Base-by-base conservation (phyloP, 1,284 basidiomycete species). In the Malassezia globosa region DNA sequence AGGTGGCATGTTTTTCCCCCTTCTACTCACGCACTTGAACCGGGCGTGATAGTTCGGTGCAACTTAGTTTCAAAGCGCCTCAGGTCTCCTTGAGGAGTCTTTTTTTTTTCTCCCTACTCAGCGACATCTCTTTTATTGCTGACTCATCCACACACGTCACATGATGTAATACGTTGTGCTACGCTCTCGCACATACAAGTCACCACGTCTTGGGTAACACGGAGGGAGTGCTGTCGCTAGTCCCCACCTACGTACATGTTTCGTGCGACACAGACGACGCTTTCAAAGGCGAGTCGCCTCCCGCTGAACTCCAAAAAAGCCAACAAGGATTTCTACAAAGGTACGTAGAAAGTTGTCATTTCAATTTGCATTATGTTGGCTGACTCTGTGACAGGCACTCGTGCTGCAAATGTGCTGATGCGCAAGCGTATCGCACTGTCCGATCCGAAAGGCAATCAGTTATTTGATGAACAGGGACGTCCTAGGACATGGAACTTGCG, bases 291-390 rank as follows among this genome's bases (percentile, higher is more conserved):
- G 38, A 61, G 61, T 34, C 58, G 68, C 14, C 52, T 71, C 31
- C 66, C 68, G 24, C 58, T 71, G 41, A 68, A 42, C 40, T 69
- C 66, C 4, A 71, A 71, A 36, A 63, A 63, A 42, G 68, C 55
- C 8, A 71, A 71, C 48, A 64, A 62, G 38, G 66, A 71, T 44
- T 71, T 69, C 47, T 71, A 66, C 61, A 71, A 71, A 47, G 68
- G 57, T 57, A n/a, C 19, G 54, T 39, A 22, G n/a, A n/a, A n/a
- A n/a, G n/a, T n/a, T n/a, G n/a, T n/a, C n/a, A n/a, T n/a, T n/a
- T n/a, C n/a, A n/a, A n/a, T 3, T 25, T 34, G 10, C 14, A 1
- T 21, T 4, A 5, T 38, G 18, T 24, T 21, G n/a, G n/a, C 19
- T 19, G 34, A 27, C 26, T 18, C 21, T 19, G 13, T 7, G 16